Evolutionary conservation across 192 early-diverging fungal genomes (phyloP), one percentile per base, ranked within the genome.

Genomic region (Rhizophagus prolifer): DNA sequence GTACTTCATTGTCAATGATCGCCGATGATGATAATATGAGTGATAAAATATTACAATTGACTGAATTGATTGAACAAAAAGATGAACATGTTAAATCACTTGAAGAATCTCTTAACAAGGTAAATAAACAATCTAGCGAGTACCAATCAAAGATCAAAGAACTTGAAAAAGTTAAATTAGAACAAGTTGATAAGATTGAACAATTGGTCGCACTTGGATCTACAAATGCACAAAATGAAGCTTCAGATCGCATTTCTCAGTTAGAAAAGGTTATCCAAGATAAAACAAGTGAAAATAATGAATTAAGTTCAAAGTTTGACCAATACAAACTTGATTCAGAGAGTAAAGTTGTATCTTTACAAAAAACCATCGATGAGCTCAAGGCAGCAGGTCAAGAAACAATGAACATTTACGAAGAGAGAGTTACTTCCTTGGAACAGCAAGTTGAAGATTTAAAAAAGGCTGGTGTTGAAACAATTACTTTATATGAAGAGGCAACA

Each of bases 301-400:
- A 74, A 73, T 36, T 74, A 44, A 70, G 19, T 58, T 28, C 14
- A 46, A 61, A 70, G 36, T 26, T 75, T 16, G 65, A 74, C 34
- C 26, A 34, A 60, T 30, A 16, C 46, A 38, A 67, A 31, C 28
- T 36, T 14, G 41, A 75, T 26, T 75, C 31, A 21, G 74, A 75
- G 13, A 12, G 9, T 10, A 64, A 47, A 64, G 62, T 64, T 4
- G 13, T 46, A 3, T 16, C 36, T 14, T 60, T 86, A 13, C 75
- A 82, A 38, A 75, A 73, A 58, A 70, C 79, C 1, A 80, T 82
- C 1, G 77, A 82, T 58, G 78, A 86, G 19, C 69, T 86, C 30
- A 86, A 84, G 66, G 59, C 73, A 46, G 83, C 85, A 0, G 81
- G 85, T 46, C 80, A 84, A 78, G 85, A 86, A 28, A 82, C 81